Base-by-base conservation (phyloP, 139 green algal genomes). In the Pedinophyceae sp. region DNA sequence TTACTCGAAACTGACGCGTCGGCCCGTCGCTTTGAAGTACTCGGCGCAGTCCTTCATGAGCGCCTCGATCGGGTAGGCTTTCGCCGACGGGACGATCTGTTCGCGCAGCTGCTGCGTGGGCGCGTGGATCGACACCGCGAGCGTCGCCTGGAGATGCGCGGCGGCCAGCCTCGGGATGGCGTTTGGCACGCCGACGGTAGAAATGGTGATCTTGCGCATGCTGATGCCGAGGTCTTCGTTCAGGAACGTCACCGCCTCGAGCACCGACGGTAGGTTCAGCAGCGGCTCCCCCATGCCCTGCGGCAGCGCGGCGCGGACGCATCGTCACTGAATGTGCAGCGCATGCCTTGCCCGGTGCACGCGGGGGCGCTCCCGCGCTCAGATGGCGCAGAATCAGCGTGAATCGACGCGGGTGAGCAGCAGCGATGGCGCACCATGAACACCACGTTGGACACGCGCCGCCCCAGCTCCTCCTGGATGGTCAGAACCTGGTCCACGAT, bases 281-380 rank as follows among this genome's bases (percentile, higher is more conserved):
- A 95, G 57, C n/a, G 83, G 87, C 72, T 96, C 87, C 2, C 87
- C 87, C 87, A 94, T 94, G 25, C 72, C 71, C n/a, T n/a, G n/a
- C n/a, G n/a, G n/a, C n/a, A n/a, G n/a, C n/a, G n/a, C n/a, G n/a
- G n/a, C n/a, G n/a, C n/a, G n/a, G n/a, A n/a, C n/a, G n/a, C n/a
- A n/a, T n/a, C n/a, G n/a, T n/a, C n/a, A n/a, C n/a, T n/a, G n/a
- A n/a, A n/a, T n/a, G n/a, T n/a, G n/a, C n/a, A n/a, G n/a, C n/a
- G n/a, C n/a, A n/a, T n/a, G n/a, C n/a, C n/a, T n/a, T n/a, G n/a
- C n/a, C n/a, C n/a, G n/a, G n/a, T n/a, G n/a, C n/a, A n/a, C n/a
- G n/a, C n/a, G n/a, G n/a, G n/a, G n/a, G n/a, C n/a, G n/a, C n/a
- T n/a, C n/a, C n/a, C n/a, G n/a, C n/a, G n/a, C n/a, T n/a, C n/a